Base-by-base conservation (phyloP, 2,329 filamentous ascomycete species). In the Rachicladosporium sp. region DNA sequence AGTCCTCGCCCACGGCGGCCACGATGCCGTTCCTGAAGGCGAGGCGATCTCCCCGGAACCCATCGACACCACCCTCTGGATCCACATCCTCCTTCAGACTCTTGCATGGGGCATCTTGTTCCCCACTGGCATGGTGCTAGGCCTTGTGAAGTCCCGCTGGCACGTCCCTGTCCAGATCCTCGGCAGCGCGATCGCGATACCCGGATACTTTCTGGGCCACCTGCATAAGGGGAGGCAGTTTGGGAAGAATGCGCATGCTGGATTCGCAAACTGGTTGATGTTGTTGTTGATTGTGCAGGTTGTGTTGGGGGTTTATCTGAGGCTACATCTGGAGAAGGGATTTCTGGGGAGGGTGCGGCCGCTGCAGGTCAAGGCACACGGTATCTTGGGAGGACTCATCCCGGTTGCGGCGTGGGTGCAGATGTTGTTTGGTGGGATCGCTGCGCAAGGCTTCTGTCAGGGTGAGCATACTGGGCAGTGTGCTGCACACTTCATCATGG, bases 401-500 rank as follows among this genome's bases (percentile, higher is more conserved):
- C 91, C 91, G 1, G 64, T 96, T 2, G 70, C 87, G 1, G 76
- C 82, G 19, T 98, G 91, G 91, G 72, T 80, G 4, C 91, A 98
- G 67, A 93, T 98, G 78, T 59, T 98, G 5, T 94, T 98, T 61
- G 91, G 91, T 37, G 91, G 87, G 30, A 95, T 98, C 54, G 89
- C 89, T 0, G 73, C 83, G 3, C 70, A 94, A 41, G 91, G 91
- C 13, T 96, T 94, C 68, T 98, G 91, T 61, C 82, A 86, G 49
- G 86, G 73, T 39, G 88, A 96, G 42, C 89, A 98, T 56, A 61
- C 87, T 1, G 89, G 88, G 27, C 91, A 98, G 62, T 98, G 91
- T 62, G 66, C 84, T 32, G 91, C 91, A 1, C 91, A 98, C 62
- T 98, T 96, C 62, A 98, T 96, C 61, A 98, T 98, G 91, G 91